A percentile compares a stretch with the other conserved stretches of the same genome.
Evolutionary conservation across 2,329 filamentous ascomycete genomes (phyloP).

Genomic region (Clonostachys sp.): DNA sequence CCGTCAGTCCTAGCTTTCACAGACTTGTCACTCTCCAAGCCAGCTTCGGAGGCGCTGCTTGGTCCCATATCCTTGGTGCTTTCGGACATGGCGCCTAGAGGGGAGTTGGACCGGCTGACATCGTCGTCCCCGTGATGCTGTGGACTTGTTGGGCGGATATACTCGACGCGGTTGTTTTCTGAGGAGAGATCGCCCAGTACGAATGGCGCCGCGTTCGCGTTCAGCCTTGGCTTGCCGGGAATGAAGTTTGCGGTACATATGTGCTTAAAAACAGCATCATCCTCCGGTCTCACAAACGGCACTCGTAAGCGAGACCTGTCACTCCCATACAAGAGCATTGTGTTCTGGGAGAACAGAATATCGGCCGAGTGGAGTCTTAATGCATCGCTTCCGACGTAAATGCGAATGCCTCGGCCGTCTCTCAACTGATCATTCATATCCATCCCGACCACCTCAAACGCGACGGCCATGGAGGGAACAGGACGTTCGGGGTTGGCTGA

Average conservation of each 20-base stretch:
- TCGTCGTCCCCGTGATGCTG: conserved; percentile 12
- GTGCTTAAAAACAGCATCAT: conserved; percentile 75
- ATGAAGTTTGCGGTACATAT: conserved; percentile 59
- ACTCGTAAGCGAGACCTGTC: conserved; percentile 84
- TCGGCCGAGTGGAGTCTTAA: conserved; percentile 84
- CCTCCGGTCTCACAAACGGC: conserved; percentile 87
- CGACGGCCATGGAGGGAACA: conserved; percentile 74
- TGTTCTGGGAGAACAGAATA: conserved; percentile 86
- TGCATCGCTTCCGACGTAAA: conserved; percentile 87
- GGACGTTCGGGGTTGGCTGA: conserved; percentile 63
- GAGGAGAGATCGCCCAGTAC: conserved; percentile 25
- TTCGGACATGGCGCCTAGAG: conserved; percentile 25
- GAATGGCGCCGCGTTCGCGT: conserved; percentile 43
- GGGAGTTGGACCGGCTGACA: conserved; percentile 20
- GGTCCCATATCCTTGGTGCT: conserved; percentile 23
- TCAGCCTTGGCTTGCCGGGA: conserved; percentile 53
- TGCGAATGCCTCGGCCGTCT: conserved; percentile 51
- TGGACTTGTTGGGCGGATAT: background rate
- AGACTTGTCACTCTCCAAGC: conserved; percentile 35
- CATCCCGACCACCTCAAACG: conserved; percentile 67
- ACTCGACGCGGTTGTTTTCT: conserved; percentile 12
- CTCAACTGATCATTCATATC: background rate
- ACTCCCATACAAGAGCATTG: conserved; percentile 80
- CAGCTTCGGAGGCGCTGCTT: conserved; percentile 35
- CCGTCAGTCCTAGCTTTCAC: conserved; percentile 11